Conservation (phyloP, 2,329 filamentous ascomycete genomes). For the Trichoderma lentiforme region DNA sequence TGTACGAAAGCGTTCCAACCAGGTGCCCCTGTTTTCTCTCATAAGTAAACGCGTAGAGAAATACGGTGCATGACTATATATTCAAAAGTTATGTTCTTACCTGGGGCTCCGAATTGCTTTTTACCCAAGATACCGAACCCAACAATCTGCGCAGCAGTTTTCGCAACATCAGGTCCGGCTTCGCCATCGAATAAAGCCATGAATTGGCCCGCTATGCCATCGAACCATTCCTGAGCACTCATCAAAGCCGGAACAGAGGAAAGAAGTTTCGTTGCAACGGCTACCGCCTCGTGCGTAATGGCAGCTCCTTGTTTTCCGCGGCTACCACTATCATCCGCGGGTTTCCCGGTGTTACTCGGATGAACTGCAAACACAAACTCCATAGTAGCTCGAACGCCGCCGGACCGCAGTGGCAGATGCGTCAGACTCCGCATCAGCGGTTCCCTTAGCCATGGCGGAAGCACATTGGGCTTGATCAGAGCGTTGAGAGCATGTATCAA, state of each 20-base stretch:
- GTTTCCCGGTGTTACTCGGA: conserved; percentile 46
- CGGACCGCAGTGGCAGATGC: conserved; percentile 55
- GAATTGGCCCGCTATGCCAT: conserved; percentile 58
- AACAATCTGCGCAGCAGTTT: conserved; percentile 37
- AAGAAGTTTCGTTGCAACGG: conserved; percentile 59
- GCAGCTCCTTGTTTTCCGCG: conserved; percentile 55
- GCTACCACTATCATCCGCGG: conserved; percentile 40
- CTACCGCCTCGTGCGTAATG: conserved; percentile 66
- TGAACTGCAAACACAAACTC: conserved; percentile 71
- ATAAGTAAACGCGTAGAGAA: not conserved
- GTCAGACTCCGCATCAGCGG: conserved; percentile 57
- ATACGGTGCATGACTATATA: not conserved
- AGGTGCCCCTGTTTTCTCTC: conserved; percentile 40
- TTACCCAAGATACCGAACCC: conserved; percentile 63
- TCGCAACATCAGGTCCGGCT: conserved; percentile 34
- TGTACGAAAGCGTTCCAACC: conserved; percentile 63
- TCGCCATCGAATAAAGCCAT: conserved; percentile 58
- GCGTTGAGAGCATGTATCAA: conserved; percentile 61
- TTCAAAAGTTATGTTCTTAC: conserved; percentile 28
- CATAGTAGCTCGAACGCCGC: conserved; percentile 64
- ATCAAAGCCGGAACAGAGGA: conserved; percentile 56
- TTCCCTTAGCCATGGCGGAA: conserved; percentile 58
- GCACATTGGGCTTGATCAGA: conserved; percentile 58
- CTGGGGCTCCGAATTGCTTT: conserved; percentile 61
- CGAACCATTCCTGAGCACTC: conserved; percentile 57